Base-by-base conservation (phyloP, 805 yeast species). In the Candida schatavii region DNA sequence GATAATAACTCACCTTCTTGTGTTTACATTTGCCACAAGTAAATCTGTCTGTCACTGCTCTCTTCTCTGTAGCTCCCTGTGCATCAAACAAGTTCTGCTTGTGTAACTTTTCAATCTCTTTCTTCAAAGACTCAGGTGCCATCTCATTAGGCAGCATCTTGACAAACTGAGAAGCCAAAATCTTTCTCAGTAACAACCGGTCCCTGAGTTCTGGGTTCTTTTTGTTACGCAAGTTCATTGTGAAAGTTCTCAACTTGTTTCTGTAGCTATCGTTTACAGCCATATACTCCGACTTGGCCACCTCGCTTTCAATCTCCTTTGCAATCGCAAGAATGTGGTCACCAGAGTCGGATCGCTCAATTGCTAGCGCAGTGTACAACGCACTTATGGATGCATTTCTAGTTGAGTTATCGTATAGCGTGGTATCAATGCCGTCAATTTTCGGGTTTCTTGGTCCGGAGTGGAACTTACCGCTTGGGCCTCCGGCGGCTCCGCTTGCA, bases 11-110 rank as follows among this genome's bases (percentile, higher is more conserved):
- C 32, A 93, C 99, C 72, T 88, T 89, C 75, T 90, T 89, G 62
- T 89, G 91, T 67, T 91, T 93, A 78, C 99, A 93, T 64, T 91
- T 93, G 39, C 98, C 97, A 68, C 99, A 93, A 1, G 95, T 85
- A 64, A 93, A 93, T 63, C 98, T 76, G 63, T 91, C 98, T 5
- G 99, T 93, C 29, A 88, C 89, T 1, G 98, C 96, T 54, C 97
- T 78, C 71, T 89, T 88, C 55, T 91, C 93, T 5, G 88, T 89
- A 5, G 99, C 98, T 54, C 97, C 97, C 66, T 88, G 97, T 2
- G 99, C 99, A 59, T 91, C 95, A 64, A 86, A 91, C 59, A 93
- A 72, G 63, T 93, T 93, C 63, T 88, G 85, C 60, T 86, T 83
- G 56, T 87, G 88, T 52, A 93, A 76, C 55, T 85, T 81, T 55